A percentile compares a stretch with the other conserved stretches of the same genome.
Evolutionary conservation across 108 stramenopile genomes (phyloP).

Genomic region (Thalassiosira profunda): DNA sequence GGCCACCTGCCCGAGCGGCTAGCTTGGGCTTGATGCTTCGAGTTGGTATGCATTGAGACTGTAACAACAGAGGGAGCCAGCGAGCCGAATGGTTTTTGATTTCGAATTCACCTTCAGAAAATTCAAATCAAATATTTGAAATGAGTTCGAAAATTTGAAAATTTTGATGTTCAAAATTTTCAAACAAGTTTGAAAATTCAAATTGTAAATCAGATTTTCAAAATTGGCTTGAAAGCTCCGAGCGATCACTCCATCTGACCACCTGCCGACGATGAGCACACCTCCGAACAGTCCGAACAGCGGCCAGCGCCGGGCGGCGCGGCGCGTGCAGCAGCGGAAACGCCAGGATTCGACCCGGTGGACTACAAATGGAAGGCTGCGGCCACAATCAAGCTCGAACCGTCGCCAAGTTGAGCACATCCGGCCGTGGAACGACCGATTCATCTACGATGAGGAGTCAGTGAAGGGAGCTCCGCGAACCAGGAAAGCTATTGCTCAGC

Average conservation of each 20-base stretch:
- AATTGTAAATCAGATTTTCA: too few relatives aligned
- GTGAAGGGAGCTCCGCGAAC: background rate
- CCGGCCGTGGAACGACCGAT: conserved; percentile 27
- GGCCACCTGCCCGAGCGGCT: too few relatives aligned
- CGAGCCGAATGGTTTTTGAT: too few relatives aligned
- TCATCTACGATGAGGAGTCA: conserved; percentile 20
- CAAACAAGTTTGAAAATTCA: too few relatives aligned
- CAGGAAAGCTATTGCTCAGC: background rate
- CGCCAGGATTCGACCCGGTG: conserved; percentile 8
- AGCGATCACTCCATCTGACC: background rate
- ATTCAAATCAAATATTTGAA: background rate
- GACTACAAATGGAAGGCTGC: conserved; percentile 16
- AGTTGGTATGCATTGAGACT: too few relatives aligned
- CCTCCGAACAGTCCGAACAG: background rate
- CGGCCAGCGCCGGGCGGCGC: conserved; percentile 15
- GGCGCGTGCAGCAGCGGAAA: conserved; percentile 21
- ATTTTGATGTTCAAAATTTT: too few relatives aligned
- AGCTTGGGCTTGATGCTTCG: too few relatives aligned
- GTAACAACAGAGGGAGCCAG: too few relatives aligned
- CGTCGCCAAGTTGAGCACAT: background rate
- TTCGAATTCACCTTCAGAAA: background rate
- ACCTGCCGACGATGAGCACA: background rate
- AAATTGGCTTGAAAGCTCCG: too few relatives aligned
- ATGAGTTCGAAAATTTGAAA: background rate
- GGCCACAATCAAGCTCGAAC: background rate